phyloP scores from a whole-genome alignment of 306 rosid species.

The Begonia masoniana region DNA sequence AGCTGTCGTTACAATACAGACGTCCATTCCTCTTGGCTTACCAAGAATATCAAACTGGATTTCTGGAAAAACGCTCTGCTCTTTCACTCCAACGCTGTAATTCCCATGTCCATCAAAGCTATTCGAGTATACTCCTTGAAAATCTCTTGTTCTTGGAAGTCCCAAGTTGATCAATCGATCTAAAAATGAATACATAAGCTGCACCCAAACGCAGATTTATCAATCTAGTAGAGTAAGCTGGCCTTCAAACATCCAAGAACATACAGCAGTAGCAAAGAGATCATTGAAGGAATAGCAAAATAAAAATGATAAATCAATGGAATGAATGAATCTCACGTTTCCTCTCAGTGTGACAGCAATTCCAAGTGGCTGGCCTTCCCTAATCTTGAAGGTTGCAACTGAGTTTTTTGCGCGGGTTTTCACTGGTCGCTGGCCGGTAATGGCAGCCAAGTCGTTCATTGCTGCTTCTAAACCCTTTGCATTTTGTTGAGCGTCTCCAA shows the following conservation, averaged over 20 bases:
- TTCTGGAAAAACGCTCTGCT: constrained; percentile 86
- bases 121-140: constrained; percentile 68
- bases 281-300: not conserved
- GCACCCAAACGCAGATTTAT: constrained; percentile 7
- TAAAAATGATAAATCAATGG: not conserved
- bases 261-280: not conserved
- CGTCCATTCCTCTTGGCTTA: constrained; percentile 92
- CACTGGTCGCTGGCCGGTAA: constrained; percentile 86
- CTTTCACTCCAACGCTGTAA: constrained; percentile 48
- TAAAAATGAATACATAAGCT: constrained; percentile 78
- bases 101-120: constrained; percentile 93
- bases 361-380: constrained; percentile 98
- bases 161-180: constrained; percentile 83
- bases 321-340: constrained; percentile 40
- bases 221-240: not conserved
- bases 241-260: not conserved
- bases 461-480: constrained; percentile 93
- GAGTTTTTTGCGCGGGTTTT: constrained; percentile 81
- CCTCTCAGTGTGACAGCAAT: constrained; percentile 92
- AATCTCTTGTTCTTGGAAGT: constrained; percentile 92
- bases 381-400: constrained; percentile 84
- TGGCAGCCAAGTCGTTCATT: constrained; percentile 62
- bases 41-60: constrained; percentile 46
- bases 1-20: constrained; percentile 73
- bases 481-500: constrained; percentile 97